Evolutionary conservation across 257 asterid genomes (phyloP).

Genomic region (Marsdenia floribunda): DNA sequence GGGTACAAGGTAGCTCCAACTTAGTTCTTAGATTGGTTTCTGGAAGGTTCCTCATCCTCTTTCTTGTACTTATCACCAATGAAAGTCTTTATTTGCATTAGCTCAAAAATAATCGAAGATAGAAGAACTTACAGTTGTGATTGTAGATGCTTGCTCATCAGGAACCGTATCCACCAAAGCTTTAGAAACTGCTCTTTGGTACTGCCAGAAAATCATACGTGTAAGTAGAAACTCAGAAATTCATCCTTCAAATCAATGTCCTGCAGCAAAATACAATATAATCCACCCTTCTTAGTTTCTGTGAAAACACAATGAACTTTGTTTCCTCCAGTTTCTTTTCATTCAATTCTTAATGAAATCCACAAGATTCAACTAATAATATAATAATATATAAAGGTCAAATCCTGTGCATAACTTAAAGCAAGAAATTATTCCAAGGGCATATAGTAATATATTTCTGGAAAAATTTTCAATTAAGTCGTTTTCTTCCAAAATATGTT

Average conservation of each 20-base stretch:
- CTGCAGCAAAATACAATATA: background rate
- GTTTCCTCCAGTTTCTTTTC: background rate
- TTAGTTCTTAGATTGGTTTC: background rate
- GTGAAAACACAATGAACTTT: background rate
- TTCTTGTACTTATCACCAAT: background rate
- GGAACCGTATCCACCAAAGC: constrained; percentile 90
- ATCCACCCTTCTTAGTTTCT: background rate
- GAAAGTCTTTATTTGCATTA: background rate
- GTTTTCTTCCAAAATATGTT: no score
- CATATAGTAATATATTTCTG: background rate
- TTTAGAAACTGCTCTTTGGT: constrained; percentile 87
- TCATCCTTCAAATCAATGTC: background rate
- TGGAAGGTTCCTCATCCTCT: background rate
- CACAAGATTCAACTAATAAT: background rate
- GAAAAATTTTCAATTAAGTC: no score
- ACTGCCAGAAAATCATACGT: constrained; percentile 45
- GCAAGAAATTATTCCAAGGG: background rate
- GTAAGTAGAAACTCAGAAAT: background rate
- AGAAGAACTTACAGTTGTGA: constrained; percentile 59
- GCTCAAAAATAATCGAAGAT: background rate
- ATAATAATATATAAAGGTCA: background rate
- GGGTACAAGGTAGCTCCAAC: background rate
- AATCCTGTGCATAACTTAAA: background rate
- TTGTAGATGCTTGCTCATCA: constrained; percentile 67
- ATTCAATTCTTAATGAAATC: background rate